phyloP scores from a whole-genome alignment of 192 early-diverging fungal genomes.

The Coemansia sp. region DNA sequence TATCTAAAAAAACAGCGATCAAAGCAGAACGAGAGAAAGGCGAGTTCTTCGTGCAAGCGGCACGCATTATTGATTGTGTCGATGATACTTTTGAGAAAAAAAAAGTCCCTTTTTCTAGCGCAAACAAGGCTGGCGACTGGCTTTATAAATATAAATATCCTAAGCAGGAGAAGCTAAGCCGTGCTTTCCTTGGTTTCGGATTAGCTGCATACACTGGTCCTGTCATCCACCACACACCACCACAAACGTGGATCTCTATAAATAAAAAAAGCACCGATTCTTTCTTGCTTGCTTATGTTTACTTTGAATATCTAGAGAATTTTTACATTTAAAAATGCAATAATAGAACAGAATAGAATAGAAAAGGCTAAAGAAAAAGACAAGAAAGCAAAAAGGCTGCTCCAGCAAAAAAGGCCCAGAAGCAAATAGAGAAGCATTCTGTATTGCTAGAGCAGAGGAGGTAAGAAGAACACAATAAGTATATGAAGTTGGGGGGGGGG shows the following conservation, averaged over 20 bases:
- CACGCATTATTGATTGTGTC: too few species aligned
- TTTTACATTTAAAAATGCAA: conserved; percentile 21
- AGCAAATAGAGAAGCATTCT: background rate
- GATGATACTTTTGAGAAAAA: too few species aligned
- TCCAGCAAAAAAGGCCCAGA: background rate
- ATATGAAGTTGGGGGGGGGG: conserved; percentile 1
- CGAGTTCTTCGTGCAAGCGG: background rate
- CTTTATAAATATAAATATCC: too few species aligned
- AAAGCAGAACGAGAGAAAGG: too few species aligned
- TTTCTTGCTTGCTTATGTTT: background rate
- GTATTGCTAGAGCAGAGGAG: background rate
- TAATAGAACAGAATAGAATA: conserved; percentile 17
- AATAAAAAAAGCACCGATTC: too few species aligned
- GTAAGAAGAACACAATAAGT: conserved; percentile 11
- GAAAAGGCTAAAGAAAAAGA: conserved; percentile 13
- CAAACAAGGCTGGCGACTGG: too few species aligned
- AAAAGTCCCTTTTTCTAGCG: too few species aligned
- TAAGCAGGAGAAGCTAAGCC: too few species aligned
- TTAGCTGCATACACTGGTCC: too few species aligned
- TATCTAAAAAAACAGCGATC: background rate
- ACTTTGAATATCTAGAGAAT: background rate
- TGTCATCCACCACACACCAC: too few species aligned
- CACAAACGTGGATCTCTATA: too few species aligned
- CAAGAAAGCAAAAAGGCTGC: background rate
- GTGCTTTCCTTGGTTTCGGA: too few species aligned